Percentiles rank a stretch among this genome's conserved stretches.
These are phyloP conservation scores for Entrophospora sp. DNA, from an alignment of 192 early-diverging fungal species.

Conservation along the genomic window DNA sequence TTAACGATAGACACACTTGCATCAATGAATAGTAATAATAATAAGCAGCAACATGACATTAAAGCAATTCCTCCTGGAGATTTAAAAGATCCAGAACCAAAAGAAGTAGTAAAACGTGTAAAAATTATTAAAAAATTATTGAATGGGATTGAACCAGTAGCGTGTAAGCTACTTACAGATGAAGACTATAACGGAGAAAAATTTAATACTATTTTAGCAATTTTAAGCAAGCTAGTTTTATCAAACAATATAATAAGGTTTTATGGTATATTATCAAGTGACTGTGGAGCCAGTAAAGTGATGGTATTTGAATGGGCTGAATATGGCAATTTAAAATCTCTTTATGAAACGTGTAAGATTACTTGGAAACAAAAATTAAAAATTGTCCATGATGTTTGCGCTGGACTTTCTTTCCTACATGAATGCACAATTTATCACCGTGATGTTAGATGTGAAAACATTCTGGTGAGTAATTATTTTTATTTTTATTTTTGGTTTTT, in stretches of 20 bases:
- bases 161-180: too few species aligned
- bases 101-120: too few species aligned
- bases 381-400: neutral
- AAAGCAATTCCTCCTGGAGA: too few species aligned
- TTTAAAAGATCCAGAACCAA: too few species aligned
- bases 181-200: too few species aligned
- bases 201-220: neutral
- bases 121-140: too few species aligned
- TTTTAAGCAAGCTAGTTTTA: neutral
- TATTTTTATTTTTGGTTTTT: neutral
- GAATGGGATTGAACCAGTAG: too few species aligned
- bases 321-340: neutral
- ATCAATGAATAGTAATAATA: too few species aligned
- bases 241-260: slow-evolving; percentile 6
- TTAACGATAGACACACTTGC: too few species aligned
- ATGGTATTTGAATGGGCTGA: slow-evolving; percentile 15
- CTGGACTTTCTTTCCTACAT: slow-evolving; percentile 3
- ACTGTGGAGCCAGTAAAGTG: neutral
- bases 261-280: neutral
- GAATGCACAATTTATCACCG: neutral
- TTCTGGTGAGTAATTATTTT: neutral
- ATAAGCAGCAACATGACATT: too few species aligned
- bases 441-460: slow-evolving; percentile 11
- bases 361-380: neutral
- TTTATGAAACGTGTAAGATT: neutral